Percentiles rank a stretch among this genome's conserved stretches.
These are phyloP conservation scores for Kuraishia ogatae DNA, from an alignment of 805 yeast species.

Conservation along the genomic window DNA sequence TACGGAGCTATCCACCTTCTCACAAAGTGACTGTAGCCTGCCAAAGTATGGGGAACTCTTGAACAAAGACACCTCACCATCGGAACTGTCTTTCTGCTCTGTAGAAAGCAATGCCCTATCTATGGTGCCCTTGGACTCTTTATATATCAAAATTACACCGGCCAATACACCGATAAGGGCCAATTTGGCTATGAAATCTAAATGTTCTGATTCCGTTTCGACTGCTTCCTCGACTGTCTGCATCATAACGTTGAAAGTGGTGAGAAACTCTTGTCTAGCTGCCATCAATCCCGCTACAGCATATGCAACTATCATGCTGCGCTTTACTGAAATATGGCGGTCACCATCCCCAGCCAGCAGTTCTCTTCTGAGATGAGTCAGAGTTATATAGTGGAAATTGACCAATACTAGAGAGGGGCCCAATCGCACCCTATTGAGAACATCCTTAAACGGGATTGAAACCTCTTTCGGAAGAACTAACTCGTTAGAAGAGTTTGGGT, in stretches of 20 bases:
- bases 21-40: neutral
- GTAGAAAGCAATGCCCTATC: neutral
- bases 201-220: neutral
- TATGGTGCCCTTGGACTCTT: constrained; percentile 2
- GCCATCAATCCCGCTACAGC: constrained; percentile 15
- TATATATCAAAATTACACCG: constrained; percentile 11
- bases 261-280: constrained; percentile 18
- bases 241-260: constrained; percentile 14
- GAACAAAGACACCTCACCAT: neutral
- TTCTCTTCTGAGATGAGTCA: constrained; percentile 17
- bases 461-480: constrained; percentile 12
- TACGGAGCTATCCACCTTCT: neutral
- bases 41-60: neutral
- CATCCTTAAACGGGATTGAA: constrained; percentile 15
- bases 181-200: constrained; percentile 6
- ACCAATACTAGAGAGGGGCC: constrained; percentile 31
- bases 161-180: constrained; percentile 8
- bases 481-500: constrained; percentile 2
- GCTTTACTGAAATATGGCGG: constrained; percentile 53
- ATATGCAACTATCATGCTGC: constrained; percentile 9
- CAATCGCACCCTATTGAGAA: constrained; percentile 32
- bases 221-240: constrained; percentile 7
- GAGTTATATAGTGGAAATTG: constrained; percentile 34
- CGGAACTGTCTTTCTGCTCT: neutral
- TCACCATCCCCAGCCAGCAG: constrained; percentile 36